Evolutionary conservation across 1,284 basidiomycete species (phyloP), one percentile per base, ranked within the genome.

Genomic region (Schizophyllum commune): DNA sequence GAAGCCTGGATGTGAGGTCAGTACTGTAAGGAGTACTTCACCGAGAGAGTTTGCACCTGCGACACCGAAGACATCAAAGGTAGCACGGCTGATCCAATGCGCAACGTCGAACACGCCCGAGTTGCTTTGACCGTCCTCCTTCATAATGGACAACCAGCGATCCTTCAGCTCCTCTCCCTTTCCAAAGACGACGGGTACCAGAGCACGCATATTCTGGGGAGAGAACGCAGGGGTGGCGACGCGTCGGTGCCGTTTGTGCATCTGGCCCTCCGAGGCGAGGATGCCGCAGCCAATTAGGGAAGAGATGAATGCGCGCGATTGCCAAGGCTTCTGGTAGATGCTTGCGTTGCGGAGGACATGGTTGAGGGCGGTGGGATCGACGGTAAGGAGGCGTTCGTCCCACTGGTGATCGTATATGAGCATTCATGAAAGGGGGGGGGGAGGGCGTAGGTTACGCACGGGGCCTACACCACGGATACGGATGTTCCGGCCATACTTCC

Each of bases 271-370:
- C 0, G 89, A 84, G 20, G 88, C 82, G 33, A 92, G 80, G 82
- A 92, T 84, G 1, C 90, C 89, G 64, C 83, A 82, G 0, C 91
- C 90, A 65, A 92, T 89, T 62, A 92, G 79, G 63, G 78, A 76
- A n/a, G 83, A 81, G 52, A 92, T 91, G 58, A 91, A 71, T 51
- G 78, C 76, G 51, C 89, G 83, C 1, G 90, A 89, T 66, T 86
- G 85, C 85, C 84, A 88, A 15, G 91, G 90, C 67, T 92, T 92
- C 71, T 91, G 85, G 69, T 92, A 92, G 32, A 84, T 76, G 17
- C 77, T 78, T 0, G 82, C 79, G 62, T 89, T 79, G 70, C 89
- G 91, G 60, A 91, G 74, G 17, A 92, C 77, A 68, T 92, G 82
- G 9, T 79, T 71, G 39, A 92, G 69, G 0, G 90, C 85, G n/a